Evolutionary conservation across 2,329 filamentous ascomycete species (phyloP), one percentile per base, ranked within the genome.

Genomic region (Stenocarpella maydis): DNA sequence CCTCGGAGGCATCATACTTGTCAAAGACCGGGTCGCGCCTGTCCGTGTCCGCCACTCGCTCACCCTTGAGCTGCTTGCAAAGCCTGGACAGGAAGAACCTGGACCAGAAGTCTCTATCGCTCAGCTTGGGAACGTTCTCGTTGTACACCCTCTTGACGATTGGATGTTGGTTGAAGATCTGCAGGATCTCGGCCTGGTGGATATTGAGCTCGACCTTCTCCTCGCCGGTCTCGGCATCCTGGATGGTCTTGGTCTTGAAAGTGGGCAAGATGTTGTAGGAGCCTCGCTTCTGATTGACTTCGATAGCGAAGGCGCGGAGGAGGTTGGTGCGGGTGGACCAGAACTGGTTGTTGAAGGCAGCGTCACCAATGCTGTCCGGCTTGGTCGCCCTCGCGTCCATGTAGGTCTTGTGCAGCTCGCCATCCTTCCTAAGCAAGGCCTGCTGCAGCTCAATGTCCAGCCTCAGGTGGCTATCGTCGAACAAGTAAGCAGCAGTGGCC

Each of bases 211-310:
- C 95, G 74, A 98, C 85, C 79, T 92, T 94, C 53, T 91, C 86
- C 70, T 91, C 89, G 72, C 91, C 91, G 21, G 65, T 67, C 24
- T 71, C 69, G 10, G 67, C 67, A 73, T 93, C 90, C 68, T 92
- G 90, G 7, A 91, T 88, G 66, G 90, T 88, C 8, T 65, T 70
- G 28, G 93, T 92, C 77, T 97, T 97, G 74, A 98, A 90, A 21
- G 92, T 92, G 0, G 96, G 95, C 21, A 99, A 85, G 8, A 98
- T 95, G 75, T 99, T 98, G 81, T 98, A 98, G 4, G 94, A 90
- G 7, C 95, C 96, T 73, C 92, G 91, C 74, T 90, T 92, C 82
- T 99, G 97, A 70, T 89, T 90, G 67, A 88, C 90, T 80, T 98
- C 94, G 54, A 97, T 96, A 1, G 94, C 95, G 81, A 98, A 93